Conservation (phyloP, 306 rosid genomes). For the Carpinus fangiana region DNA sequence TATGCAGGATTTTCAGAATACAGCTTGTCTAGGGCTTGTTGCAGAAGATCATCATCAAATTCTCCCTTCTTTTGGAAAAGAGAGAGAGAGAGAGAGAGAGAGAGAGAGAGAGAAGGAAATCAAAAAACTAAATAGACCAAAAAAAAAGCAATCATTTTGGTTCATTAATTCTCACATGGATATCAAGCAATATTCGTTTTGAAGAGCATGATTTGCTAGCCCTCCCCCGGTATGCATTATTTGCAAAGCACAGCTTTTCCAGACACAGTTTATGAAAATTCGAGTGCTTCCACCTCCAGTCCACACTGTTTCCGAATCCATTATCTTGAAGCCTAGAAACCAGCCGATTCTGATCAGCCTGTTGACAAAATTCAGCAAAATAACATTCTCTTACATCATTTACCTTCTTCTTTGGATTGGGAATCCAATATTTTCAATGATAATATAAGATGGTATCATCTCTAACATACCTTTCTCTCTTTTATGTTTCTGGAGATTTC, state of each 20-base stretch:
- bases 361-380: not conserved
- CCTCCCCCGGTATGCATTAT: conserved; percentile 16
- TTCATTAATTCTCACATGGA: not conserved
- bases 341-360: not conserved
- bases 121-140: not conserved
- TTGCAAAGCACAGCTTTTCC: conserved; percentile 30
- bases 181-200: conserved; percentile 11
- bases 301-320: not conserved
- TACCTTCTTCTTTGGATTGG: too few relatives aligned
- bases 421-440: too few relatives aligned
- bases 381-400: not conserved
- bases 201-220: conserved; percentile 4
- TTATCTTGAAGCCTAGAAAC: not conserved
- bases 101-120: not conserved
- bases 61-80: not conserved
- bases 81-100: not conserved
- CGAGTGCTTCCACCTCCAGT: not conserved
- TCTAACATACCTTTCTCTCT: not conserved
- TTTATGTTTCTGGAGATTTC: not conserved
- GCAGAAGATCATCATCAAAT: not conserved
- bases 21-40: not conserved
- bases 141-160: not conserved
- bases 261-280: conserved; percentile 9
- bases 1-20: not conserved
- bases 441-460: too few relatives aligned